Evolutionary conservation across 176 grass and related monocot species (phyloP).

Genomic region (Oryza punctata): DNA sequence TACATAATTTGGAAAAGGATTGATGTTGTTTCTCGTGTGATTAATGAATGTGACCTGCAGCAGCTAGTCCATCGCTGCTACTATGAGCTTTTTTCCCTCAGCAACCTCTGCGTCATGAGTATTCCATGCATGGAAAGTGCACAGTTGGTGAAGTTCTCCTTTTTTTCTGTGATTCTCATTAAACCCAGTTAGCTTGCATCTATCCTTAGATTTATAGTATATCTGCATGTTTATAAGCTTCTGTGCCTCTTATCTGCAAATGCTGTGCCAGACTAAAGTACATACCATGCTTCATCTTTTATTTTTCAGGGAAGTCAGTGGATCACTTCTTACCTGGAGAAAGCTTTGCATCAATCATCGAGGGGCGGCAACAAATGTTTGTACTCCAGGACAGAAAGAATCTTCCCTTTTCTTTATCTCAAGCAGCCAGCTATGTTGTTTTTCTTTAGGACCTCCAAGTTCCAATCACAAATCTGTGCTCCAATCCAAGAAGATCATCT

Average conservation of each 20-base stretch:
- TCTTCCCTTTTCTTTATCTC: slow-evolving; percentile 46
- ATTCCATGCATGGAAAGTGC: slow-evolving; percentile 38
- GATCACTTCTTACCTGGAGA: slow-evolving; percentile 39
- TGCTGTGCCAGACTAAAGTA: not conserved
- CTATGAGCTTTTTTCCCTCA: slow-evolving; percentile 23
- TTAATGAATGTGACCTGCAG: slow-evolving; percentile 43
- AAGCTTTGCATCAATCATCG: slow-evolving; percentile 39
- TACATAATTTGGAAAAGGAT: slow-evolving; percentile 40
- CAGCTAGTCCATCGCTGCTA: slow-evolving; percentile 37
- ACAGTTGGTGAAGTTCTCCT: slow-evolving; percentile 1
- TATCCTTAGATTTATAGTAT: slow-evolving; percentile 18
- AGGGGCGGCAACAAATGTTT: slow-evolving; percentile 24
- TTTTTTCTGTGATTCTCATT: slow-evolving; percentile 17
- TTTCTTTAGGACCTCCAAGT: slow-evolving; percentile 45
- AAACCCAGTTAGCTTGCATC: slow-evolving; percentile 4
- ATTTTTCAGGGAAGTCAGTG: slow-evolving; percentile 20
- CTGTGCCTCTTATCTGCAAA: not conserved
- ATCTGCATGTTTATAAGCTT: not conserved
- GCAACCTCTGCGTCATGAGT: slow-evolving; percentile 26
- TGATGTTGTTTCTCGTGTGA: slow-evolving; percentile 24
- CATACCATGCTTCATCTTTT: not conserved
- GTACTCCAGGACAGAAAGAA: slow-evolving; percentile 41
- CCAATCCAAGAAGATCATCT: slow-evolving; percentile 40
- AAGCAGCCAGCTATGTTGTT: slow-evolving; percentile 27
- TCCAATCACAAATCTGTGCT: slow-evolving; percentile 36